phyloP scores from a whole-genome alignment of 2,329 filamentous ascomycete species.

The Penicillium verrucosum region DNA sequence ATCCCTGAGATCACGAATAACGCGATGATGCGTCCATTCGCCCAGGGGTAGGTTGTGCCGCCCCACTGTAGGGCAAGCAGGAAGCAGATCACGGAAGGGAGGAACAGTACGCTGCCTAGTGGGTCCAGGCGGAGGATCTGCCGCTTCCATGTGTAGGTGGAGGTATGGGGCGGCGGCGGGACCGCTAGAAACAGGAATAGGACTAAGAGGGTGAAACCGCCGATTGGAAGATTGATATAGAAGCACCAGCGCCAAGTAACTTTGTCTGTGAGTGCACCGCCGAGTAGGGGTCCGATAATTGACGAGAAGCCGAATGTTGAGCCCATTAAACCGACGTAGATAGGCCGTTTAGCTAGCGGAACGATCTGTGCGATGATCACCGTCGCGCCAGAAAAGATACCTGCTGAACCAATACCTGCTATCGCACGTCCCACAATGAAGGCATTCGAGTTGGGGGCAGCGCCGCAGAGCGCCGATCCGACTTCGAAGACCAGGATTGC shows the following conservation, averaged over 20 bases:
- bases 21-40: conserved; percentile 21
- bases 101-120: conserved; percentile 34
- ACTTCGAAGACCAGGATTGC: conserved; percentile 38
- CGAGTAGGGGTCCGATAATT: conserved; percentile 42
- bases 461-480: conserved; percentile 38
- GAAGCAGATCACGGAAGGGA: conserved; percentile 23
- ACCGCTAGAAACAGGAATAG: conserved; percentile 46
- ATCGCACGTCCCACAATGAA: conserved; percentile 39
- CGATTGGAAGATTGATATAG: conserved; percentile 46
- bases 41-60: conserved; percentile 22
- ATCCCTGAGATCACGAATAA: conserved; percentile 25
- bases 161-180: background rate
- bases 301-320: conserved; percentile 56
- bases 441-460: conserved; percentile 30
- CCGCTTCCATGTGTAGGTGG: conserved; percentile 32
- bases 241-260: conserved; percentile 41
- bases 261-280: conserved; percentile 44
- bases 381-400: conserved; percentile 32
- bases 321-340: conserved; percentile 45
- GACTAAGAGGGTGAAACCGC: conserved; percentile 42
- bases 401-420: conserved; percentile 34
- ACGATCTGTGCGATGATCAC: conserved; percentile 36
- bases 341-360: conserved; percentile 53
- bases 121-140: conserved; percentile 42
- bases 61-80: conserved; percentile 27